A percentile compares a stretch with the other conserved stretches of the same genome.
Conservation (phyloP, 306 rosid species). For the Leucaena leucocephala region DNA sequence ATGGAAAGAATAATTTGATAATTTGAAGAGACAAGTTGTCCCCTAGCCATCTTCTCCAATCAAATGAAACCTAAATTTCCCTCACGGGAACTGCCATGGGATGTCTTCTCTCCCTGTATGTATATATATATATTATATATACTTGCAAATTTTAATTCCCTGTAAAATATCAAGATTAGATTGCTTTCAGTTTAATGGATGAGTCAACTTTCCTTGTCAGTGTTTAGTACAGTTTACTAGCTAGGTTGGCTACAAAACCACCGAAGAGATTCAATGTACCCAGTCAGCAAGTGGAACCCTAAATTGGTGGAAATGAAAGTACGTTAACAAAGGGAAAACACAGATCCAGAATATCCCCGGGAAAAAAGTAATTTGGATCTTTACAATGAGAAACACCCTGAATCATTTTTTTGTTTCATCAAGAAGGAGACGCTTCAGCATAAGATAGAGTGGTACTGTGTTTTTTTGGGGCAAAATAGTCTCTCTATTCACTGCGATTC, state of each 20-base stretch:
- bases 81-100: constrained; percentile 38
- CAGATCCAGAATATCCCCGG: too few species aligned
- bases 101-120: constrained; percentile 15
- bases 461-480: not conserved
- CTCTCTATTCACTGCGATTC: not conserved
- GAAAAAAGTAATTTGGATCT: too few species aligned
- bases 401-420: too few species aligned
- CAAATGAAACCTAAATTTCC: constrained; percentile 44
- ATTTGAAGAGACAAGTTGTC: constrained; percentile 50
- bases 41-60: constrained; percentile 45
- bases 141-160: not conserved
- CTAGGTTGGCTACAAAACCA: not conserved
- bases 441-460: not conserved
- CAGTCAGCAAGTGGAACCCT: not conserved
- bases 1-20: constrained; percentile 25
- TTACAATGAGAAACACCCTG: too few species aligned
- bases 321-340: too few species aligned
- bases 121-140: not conserved
- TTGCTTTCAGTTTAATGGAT: not conserved
- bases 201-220: not conserved
- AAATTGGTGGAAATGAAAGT: not conserved
- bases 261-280: too few species aligned
- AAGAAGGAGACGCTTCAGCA: too few species aligned
- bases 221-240: not conserved
- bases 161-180: not conserved